Evolutionary conservation across 2,329 filamentous ascomycete species (phyloP).

Genomic region (Sporothrix curviconia): DNA sequence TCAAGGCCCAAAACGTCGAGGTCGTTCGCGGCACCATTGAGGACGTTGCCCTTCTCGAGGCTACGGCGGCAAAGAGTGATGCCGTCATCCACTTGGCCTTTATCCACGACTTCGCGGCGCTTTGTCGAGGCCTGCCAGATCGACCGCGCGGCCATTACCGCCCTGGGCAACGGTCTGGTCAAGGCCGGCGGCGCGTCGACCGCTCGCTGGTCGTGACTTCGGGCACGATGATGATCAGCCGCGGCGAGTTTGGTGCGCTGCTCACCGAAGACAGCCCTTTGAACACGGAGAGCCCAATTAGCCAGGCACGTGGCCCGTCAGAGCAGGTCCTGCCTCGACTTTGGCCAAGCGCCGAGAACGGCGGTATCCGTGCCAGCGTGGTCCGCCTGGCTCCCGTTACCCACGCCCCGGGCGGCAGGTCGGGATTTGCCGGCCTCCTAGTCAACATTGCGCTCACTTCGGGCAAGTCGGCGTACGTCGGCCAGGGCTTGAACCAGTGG

Average conservation of each 20-base stretch:
- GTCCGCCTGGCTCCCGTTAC: constrained; percentile 34
- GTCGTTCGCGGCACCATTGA: constrained; percentile 30
- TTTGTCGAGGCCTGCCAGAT: constrained; percentile 23
- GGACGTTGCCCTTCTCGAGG: constrained; percentile 29
- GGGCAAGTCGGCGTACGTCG: constrained; percentile 29
- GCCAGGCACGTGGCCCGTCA: constrained; percentile 17
- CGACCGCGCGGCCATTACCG: constrained; percentile 31
- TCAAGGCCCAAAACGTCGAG: constrained; percentile 29
- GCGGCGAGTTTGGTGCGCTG: constrained; percentile 27
- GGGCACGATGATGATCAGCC: constrained; percentile 26
- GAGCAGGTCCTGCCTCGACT: constrained; percentile 23
- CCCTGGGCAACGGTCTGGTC: constrained; percentile 29
- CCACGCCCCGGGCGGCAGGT: constrained; percentile 29
- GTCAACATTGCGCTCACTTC: constrained; percentile 24
- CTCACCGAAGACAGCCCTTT: constrained; percentile 21
- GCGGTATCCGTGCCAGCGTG: constrained; percentile 28
- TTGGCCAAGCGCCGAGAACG: constrained; percentile 20
- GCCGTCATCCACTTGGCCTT: constrained; percentile 38
- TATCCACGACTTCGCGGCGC: constrained; percentile 33
- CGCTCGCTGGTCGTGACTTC: constrained; percentile 28
- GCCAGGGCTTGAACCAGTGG: constrained; percentile 32
- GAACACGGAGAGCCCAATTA: constrained; percentile 7
- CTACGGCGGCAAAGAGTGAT: constrained; percentile 28
- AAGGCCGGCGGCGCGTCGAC: not conserved
- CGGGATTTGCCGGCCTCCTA: constrained; percentile 27